phyloP scores from a whole-genome alignment of 1,284 basidiomycete species.

The Heterobasidion annosum region DNA sequence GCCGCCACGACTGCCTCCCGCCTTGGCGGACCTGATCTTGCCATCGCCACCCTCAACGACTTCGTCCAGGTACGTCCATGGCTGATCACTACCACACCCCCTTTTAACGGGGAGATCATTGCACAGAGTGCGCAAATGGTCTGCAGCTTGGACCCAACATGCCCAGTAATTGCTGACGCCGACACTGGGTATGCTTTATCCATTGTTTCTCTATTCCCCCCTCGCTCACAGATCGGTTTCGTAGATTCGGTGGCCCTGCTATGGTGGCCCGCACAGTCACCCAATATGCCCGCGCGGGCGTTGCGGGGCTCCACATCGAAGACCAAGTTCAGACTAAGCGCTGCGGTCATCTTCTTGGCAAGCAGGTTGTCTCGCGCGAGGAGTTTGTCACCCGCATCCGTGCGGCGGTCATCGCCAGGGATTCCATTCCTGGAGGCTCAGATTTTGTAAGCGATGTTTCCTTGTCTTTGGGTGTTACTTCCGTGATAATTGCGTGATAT shows the following conservation, averaged over 20 bases:
- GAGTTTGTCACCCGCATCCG: slow-evolving; percentile 72
- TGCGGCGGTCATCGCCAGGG: slow-evolving; percentile 66
- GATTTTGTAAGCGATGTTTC: slow-evolving; percentile 44
- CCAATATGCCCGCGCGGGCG: slow-evolving; percentile 62
- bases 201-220: not conserved
- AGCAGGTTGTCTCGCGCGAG: slow-evolving; percentile 71
- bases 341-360: slow-evolving; percentile 75
- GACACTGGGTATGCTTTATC: slow-evolving; percentile 51
- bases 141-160: slow-evolving; percentile 50
- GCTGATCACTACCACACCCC: slow-evolving; percentile 1
- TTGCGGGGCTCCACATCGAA: slow-evolving; percentile 75
- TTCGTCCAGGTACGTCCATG: slow-evolving; percentile 45
- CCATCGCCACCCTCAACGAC: slow-evolving; percentile 75
- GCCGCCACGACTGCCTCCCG: slow-evolving; percentile 73
- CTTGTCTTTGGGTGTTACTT: slow-evolving; percentile 19
- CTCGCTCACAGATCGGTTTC: not conserved
- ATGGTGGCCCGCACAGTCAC: slow-evolving; percentile 73
- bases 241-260: slow-evolving; percentile 66
- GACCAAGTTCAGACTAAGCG: slow-evolving; percentile 81
- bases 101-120: not conserved
- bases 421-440: slow-evolving; percentile 61
- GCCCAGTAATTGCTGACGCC: slow-evolving; percentile 74
- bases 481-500: not conserved
- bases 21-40: slow-evolving; percentile 71
- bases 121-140: slow-evolving; percentile 49